Percentiles rank a stretch among this genome's conserved stretches.
Conservation (phyloP, 371 early-diverging fungal species). For the Mortierella sp. region DNA sequence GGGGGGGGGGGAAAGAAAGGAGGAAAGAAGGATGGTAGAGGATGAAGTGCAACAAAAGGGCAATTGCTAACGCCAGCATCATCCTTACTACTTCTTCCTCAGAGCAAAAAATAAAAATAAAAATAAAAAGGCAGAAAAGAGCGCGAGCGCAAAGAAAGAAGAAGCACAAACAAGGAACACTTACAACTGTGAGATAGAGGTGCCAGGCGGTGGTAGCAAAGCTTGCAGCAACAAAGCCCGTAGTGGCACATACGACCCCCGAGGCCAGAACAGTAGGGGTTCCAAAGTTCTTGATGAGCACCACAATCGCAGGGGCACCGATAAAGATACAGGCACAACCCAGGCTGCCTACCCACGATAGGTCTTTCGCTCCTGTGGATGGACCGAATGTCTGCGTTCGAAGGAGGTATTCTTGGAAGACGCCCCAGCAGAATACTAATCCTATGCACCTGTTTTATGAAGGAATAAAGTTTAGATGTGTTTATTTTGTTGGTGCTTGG, state of each 20-base stretch:
- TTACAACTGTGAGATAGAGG: constrained; percentile 23
- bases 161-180: background rate
- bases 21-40: background rate
- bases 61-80: background rate
- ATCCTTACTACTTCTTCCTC: background rate
- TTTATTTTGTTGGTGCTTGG: background rate
- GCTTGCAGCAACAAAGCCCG: constrained; percentile 20
- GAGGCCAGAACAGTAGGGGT: constrained; percentile 4
- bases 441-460: constrained; percentile 28
- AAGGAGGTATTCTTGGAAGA: constrained; percentile 34
- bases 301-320: constrained; percentile 25
- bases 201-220: constrained; percentile 29
- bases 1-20: background rate
- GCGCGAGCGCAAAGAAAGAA: background rate
- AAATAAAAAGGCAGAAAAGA: background rate
- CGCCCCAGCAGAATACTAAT: constrained; percentile 30
- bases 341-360: constrained; percentile 36
- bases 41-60: constrained; percentile 2
- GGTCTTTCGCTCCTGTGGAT: background rate
- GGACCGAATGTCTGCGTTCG: constrained; percentile 16
- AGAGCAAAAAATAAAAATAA: background rate
- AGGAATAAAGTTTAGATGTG: background rate
- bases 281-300: constrained; percentile 12
- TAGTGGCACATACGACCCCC: constrained; percentile 11
- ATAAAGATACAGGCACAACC: constrained; percentile 25